A percentile compares a stretch with the other conserved stretches of the same genome.
Conservation (phyloP, 371 early-diverging fungal genomes). For the Mucor irregularis region DNA sequence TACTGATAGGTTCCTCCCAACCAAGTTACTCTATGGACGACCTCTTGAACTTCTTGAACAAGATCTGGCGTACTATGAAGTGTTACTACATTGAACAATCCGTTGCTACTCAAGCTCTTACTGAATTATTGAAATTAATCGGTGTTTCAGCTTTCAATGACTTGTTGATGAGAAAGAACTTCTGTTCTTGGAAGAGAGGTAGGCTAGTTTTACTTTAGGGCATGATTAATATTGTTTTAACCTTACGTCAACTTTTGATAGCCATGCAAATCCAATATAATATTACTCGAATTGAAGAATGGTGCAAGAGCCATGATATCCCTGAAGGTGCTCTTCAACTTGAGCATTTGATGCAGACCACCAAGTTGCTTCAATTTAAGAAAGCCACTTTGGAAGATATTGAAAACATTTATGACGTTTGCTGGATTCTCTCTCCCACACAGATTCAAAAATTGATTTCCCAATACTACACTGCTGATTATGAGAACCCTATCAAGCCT, state of each 20-base stretch:
- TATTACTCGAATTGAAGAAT: slow-evolving; percentile 93
- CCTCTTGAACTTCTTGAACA: slow-evolving; percentile 86
- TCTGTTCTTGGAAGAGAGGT: slow-evolving; percentile 88
- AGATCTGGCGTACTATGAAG: slow-evolving; percentile 89
- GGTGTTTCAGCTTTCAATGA: slow-evolving; percentile 95
- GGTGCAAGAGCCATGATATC: slow-evolving; percentile 94
- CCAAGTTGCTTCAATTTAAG: slow-evolving; percentile 92
- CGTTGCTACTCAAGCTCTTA: slow-evolving; percentile 78
- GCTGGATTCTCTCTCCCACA: slow-evolving; percentile 91
- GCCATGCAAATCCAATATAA: slow-evolving; percentile 98
- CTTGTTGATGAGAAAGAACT: slow-evolving; percentile 88
- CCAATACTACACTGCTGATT: slow-evolving; percentile 75
- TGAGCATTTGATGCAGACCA: slow-evolving; percentile 92
- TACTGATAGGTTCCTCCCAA: slow-evolving; percentile 72
- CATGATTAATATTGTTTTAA: not conserved
- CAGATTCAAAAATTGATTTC: slow-evolving; percentile 95
- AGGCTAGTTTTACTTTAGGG: not conserved
- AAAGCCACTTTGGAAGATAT: slow-evolving; percentile 91
- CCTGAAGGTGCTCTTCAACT: slow-evolving; percentile 91
- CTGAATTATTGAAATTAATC: slow-evolving; percentile 86
- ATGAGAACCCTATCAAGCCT: slow-evolving; percentile 85
- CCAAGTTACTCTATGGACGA: slow-evolving; percentile 89
- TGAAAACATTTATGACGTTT: slow-evolving; percentile 94
- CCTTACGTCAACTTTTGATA: not conserved
- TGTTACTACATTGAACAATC: slow-evolving; percentile 92